Conservation (phyloP, 192 early-diverging fungal species). For the Backusella luteola region DNA sequence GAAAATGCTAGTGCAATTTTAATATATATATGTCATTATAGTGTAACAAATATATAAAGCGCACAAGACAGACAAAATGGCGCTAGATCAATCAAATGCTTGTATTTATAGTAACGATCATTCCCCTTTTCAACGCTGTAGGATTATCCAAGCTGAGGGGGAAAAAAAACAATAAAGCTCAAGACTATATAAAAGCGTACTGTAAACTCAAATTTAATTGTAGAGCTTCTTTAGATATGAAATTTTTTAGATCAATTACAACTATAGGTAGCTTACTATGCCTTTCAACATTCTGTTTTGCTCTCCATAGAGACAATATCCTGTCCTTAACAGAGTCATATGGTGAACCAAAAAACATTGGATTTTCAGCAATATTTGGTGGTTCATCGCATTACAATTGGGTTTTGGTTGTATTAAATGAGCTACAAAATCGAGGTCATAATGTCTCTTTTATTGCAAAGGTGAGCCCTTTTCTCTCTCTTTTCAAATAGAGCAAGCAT, state of each 20-base stretch:
- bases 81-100: too few species aligned
- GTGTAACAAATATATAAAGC: neutral
- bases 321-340: neutral
- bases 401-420: neutral
- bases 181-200: neutral
- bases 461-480: neutral
- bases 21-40: neutral
- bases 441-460: neutral
- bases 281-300: neutral
- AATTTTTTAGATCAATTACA: neutral
- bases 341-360: neutral
- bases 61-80: neutral
- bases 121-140: neutral
- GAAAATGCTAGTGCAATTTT: neutral
- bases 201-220: neutral
- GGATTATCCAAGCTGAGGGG: neutral
- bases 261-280: neutral
- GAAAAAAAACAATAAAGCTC: neutral
- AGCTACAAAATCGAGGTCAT: neutral
- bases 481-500: too few species aligned
- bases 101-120: neutral
- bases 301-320: neutral
- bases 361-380: neutral
- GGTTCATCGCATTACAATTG: constrained; percentile 7
- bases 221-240: neutral